Evolutionary conservation across 2,329 filamentous ascomycete species (phyloP).

Genomic region (Sarocladium oryzae): DNA sequence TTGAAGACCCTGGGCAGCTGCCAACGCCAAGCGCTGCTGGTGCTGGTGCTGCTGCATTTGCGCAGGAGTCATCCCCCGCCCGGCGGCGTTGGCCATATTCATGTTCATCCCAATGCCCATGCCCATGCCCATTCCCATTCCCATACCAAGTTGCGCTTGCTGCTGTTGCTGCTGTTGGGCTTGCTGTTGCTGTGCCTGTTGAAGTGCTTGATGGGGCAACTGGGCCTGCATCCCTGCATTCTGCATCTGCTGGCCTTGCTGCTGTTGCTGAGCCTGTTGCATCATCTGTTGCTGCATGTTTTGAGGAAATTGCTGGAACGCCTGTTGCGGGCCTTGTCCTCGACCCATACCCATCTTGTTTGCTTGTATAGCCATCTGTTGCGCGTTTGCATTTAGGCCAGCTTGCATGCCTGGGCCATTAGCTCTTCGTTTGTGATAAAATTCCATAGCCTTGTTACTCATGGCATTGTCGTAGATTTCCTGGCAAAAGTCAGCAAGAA

Average conservation of each 20-base stretch:
- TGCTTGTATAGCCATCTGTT: conserved; percentile 28
- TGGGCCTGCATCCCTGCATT: conserved; percentile 52
- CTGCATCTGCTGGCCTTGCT: conserved; percentile 34
- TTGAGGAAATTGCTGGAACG: conserved; percentile 52
- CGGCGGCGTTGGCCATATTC: conserved; percentile 30
- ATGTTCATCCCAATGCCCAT: conserved; percentile 26
- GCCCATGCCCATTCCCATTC: conserved; percentile 27
- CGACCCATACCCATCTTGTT: conserved; percentile 42
- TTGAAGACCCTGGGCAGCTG: conserved; percentile 25
- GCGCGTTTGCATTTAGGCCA: conserved; percentile 38
- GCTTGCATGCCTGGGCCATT: conserved; percentile 44
- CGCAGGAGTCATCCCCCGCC: conserved; percentile 35
- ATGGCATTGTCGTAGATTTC: conserved; percentile 44
- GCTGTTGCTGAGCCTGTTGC: conserved; percentile 20
- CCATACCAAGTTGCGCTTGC: conserved; percentile 18
- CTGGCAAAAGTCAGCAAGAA: conserved; percentile 28
- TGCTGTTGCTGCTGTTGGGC: conserved; percentile 14
- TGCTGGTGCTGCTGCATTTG: conserved; percentile 17
- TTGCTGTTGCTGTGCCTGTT: conserved; percentile 21
- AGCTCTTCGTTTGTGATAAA: conserved; percentile 43
- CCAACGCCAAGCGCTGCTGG: conserved; percentile 25
- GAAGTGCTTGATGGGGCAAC: conserved; percentile 37
- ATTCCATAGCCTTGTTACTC: conserved; percentile 37
- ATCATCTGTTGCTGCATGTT: conserved; percentile 42
- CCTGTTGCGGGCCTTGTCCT: conserved; percentile 44